Percentiles rank a stretch among this genome's conserved stretches.
These are phyloP conservation scores for Puccinellia tenuiflora DNA, from an alignment of 176 grass and related monocot species.

Conservation along the genomic window DNA sequence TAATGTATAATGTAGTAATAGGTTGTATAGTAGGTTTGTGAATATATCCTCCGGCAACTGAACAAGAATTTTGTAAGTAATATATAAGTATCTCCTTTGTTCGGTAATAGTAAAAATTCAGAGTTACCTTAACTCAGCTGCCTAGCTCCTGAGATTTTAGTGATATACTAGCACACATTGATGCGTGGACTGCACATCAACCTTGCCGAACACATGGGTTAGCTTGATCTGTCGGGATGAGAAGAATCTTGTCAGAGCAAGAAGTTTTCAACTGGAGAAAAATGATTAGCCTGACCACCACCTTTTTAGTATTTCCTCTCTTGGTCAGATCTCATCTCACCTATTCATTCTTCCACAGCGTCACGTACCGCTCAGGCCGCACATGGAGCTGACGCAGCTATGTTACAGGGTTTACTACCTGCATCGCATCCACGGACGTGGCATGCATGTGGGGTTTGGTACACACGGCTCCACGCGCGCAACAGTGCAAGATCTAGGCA, in stretches of 20 bases:
- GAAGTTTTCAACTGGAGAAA: neutral
- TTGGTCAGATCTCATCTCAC: conserved; percentile 2
- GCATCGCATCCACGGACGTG: neutral
- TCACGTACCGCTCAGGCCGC: conserved; percentile 11
- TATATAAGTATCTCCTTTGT: neutral
- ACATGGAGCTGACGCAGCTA: conserved; percentile 27
- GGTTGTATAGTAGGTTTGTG: conserved; percentile 14
- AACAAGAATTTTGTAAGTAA: conserved; percentile 32
- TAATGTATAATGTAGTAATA: neutral
- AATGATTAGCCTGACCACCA: neutral
- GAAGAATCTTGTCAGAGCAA: neutral
- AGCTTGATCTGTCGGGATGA: neutral
- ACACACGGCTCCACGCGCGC: conserved; percentile 9
- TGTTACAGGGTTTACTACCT: too few species aligned
- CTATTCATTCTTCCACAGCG: conserved; percentile 21
- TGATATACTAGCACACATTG: neutral
- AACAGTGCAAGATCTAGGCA: neutral
- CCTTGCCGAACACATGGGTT: neutral
- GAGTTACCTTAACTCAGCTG: neutral
- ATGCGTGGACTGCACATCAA: neutral
- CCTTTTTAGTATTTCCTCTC: neutral
- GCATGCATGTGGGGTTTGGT: conserved; percentile 40
- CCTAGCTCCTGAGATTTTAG: neutral
- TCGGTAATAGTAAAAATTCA: neutral
- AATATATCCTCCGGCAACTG: conserved; percentile 18